These are phyloP conservation scores for Protostelium mycophagum DNA, from an alignment of 78 protist species.

Conservation along the genomic window DNA sequence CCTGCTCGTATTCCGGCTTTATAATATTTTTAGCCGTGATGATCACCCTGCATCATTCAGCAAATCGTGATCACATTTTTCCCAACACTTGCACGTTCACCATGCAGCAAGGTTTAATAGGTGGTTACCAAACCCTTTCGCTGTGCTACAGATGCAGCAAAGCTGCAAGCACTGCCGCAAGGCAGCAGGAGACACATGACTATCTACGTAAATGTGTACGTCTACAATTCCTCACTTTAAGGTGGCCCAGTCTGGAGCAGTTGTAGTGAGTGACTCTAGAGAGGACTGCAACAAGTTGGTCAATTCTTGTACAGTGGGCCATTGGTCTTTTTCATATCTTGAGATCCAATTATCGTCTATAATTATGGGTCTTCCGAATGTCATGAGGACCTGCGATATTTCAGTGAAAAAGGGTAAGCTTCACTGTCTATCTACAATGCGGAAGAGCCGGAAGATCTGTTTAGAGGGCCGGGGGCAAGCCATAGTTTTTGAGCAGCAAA, in stretches of 20 bases:
- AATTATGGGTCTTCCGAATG: neutral
- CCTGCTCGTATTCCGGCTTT: neutral
- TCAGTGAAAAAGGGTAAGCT: too few species aligned
- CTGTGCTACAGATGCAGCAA: too few species aligned
- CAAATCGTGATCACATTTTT: too few species aligned
- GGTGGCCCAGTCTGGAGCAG: neutral
- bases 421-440: neutral
- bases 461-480: too few species aligned
- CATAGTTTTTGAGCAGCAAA: too few species aligned
- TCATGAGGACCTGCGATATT: neutral
- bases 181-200: too few species aligned
- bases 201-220: too few species aligned
- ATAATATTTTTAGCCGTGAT: neutral
- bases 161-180: too few species aligned
- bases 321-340: neutral
- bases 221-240: neutral
- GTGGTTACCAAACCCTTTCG: too few species aligned
- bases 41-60: neutral
- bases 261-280: neutral
- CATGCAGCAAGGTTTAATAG: too few species aligned
- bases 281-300: neutral
- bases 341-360: neutral
- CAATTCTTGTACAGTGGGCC: neutral
- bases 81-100: too few species aligned
- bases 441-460: too few species aligned